Evolutionary conservation across 2,329 filamentous ascomycete genomes (phyloP).

Genomic region (Rachicladosporium sp.): DNA sequence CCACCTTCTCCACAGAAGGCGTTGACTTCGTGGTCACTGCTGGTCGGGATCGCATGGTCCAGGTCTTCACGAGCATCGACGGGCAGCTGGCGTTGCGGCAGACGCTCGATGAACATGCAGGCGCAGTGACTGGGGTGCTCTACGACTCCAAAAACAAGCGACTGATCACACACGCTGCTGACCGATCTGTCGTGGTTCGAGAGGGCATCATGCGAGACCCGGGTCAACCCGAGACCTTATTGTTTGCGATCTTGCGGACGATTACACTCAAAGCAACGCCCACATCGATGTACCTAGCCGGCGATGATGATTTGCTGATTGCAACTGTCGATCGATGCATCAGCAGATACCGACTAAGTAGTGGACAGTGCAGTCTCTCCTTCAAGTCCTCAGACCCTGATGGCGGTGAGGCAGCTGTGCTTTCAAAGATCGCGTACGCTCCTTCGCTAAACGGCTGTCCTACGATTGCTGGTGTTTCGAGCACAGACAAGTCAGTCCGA

Average conservation of each 20-base stretch:
- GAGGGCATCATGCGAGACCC: constrained; percentile 63
- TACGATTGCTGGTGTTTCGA: constrained; percentile 75
- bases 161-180: constrained; percentile 75
- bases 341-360: constrained; percentile 40
- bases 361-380: constrained; percentile 54
- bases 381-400: constrained; percentile 80
- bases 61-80: constrained; percentile 60
- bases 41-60: constrained; percentile 80
- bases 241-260: constrained; percentile 63
- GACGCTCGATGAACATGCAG: constrained; percentile 82
- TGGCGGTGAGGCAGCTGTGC: constrained; percentile 65
- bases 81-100: constrained; percentile 56
- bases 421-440: constrained; percentile 61
- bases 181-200: constrained; percentile 74
- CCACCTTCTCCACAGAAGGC: constrained; percentile 51
- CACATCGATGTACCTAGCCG: constrained; percentile 65
- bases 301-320: constrained; percentile 46
- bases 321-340: constrained; percentile 52
- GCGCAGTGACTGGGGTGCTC: constrained; percentile 66
- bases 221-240: constrained; percentile 45
- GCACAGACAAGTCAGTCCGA: constrained; percentile 88
- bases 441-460: constrained; percentile 46
- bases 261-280: constrained; percentile 80
- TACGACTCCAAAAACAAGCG: constrained; percentile 47
- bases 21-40: constrained; percentile 65